Base-by-base conservation (phyloP, 257 asterid genomes). In the Vinca minor region DNA sequence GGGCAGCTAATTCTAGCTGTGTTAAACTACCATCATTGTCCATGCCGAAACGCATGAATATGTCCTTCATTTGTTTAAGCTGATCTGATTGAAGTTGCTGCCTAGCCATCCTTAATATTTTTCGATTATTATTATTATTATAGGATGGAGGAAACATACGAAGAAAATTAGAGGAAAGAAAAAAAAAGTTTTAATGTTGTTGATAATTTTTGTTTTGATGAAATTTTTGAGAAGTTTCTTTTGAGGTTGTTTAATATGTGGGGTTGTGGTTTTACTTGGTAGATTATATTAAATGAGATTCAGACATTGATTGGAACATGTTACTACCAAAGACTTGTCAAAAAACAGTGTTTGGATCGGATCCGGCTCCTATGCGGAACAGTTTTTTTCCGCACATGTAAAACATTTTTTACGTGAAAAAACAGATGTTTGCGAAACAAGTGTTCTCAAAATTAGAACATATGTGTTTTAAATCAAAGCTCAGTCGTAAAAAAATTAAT, bases 1-100 rank as follows among this genome's bases (percentile, higher is more conserved):
- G 86, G 45, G 86, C 86, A 1, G 84, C 82, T 2, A 81, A 78
- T 61, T 81, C 86, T 0, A 81, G 80, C 60, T 76, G 84, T 11
- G 86, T 81, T 26, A 78, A 67, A 82, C 84, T 78, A 10, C 84
- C 86, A 18, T 81, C 86, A 12, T 25, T 55, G 76, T 81, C 76
- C 75, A 81, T 79, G 55, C 78, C 86, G 48, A 81, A 81, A 13
- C 82, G 80, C 68, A 55, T 49, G 75, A 81, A 81, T 31, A 81
- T 81, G 18, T 76, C 80, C 58, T 73, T 71, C 54, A 81, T 75
- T 42, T 81, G 84, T 48, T 73, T 39, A 18, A 78, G 52, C 65
- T 81, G 86, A 34, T 81, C 84, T 39, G 78, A 59, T 68, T 34
- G 38, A 3, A 34, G 38, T 2, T 68, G 71, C 39, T 71, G 73